phyloP scores from a whole-genome alignment of 768 basidiomycete species.

The Psilocybe subaeruginosa region DNA sequence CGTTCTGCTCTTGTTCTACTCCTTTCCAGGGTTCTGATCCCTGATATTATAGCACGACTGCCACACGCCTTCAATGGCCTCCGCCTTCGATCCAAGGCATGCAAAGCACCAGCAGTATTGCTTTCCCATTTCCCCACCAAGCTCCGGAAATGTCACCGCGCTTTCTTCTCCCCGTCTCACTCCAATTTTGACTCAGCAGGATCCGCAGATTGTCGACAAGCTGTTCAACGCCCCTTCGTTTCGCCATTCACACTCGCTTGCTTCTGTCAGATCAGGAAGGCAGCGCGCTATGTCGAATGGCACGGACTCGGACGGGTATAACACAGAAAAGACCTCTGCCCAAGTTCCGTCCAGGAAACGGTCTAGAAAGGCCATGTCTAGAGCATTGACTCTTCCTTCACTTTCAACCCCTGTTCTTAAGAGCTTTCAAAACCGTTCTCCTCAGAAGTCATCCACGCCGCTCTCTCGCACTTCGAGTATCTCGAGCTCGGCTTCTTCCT shows the following conservation, averaged over 20 bases:
- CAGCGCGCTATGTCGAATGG: conserved; percentile 31
- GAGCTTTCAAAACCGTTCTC: conserved; percentile 25
- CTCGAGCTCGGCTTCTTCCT: conserved; percentile 35
- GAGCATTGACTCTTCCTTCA: conserved; percentile 43
- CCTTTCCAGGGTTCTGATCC: background rate
- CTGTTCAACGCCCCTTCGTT: conserved; percentile 21
- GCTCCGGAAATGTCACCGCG: conserved; percentile 26
- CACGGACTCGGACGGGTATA: conserved; percentile 48
- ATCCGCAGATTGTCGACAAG: conserved; percentile 20
- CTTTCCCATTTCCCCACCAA: conserved; percentile 29
- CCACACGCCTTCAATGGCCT: conserved; percentile 18
- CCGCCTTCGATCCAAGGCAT: conserved; percentile 19
- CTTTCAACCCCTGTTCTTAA: conserved; percentile 26
- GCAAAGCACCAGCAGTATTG: conserved; percentile 21
- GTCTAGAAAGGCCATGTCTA: conserved; percentile 32
- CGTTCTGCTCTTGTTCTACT: background rate
- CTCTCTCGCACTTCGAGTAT: conserved; percentile 37
- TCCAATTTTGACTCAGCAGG: conserved; percentile 18
- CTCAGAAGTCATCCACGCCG: conserved; percentile 34
- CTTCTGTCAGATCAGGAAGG: conserved; percentile 26
- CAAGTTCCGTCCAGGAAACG: conserved; percentile 30
- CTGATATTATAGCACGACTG: conserved; percentile 8
- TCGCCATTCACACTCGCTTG: conserved; percentile 30
- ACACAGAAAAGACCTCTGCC: conserved; percentile 42
- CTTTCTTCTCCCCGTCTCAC: conserved; percentile 25